phyloP scores from a whole-genome alignment of 805 yeast species.

The Candida cerambycidarum region DNA sequence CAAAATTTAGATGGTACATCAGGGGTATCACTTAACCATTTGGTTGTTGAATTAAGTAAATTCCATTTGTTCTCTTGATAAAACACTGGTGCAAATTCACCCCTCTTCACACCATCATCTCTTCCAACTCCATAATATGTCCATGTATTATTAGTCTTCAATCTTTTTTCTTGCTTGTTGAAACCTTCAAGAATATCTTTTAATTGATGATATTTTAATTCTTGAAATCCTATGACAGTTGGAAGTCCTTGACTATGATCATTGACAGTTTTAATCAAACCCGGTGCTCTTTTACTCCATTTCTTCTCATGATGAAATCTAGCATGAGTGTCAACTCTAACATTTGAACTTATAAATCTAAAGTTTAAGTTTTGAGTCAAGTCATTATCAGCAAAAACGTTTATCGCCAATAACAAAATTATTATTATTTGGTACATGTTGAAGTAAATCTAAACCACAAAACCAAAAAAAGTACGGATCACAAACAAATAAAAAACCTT shows the following conservation, averaged over 20 bases:
- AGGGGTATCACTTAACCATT: conserved; percentile 58
- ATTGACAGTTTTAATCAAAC: conserved; percentile 23
- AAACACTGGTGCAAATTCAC: conserved; percentile 53
- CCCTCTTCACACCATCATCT: conserved; percentile 48
- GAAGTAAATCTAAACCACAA: too few species aligned
- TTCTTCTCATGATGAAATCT: conserved; percentile 37
- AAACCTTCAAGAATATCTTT: conserved; percentile 35
- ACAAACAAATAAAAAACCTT: too few species aligned
- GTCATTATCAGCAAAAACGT: conserved; percentile 3
- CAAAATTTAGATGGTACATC: conserved; percentile 46
- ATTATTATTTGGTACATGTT: neutral
- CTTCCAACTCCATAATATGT: conserved; percentile 47
- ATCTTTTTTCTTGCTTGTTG: conserved; percentile 18
- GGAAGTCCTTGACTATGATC: conserved; percentile 14
- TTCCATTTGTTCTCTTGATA: conserved; percentile 39
- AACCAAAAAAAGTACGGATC: too few species aligned
- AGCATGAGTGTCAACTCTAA: conserved; percentile 37
- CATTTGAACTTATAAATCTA: conserved; percentile 38
- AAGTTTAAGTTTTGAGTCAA: conserved; percentile 10
- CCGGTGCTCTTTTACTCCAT: conserved; percentile 43
- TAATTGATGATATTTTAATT: conserved; percentile 44
- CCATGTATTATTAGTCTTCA: conserved; percentile 31
- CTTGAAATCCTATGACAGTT: conserved; percentile 42
- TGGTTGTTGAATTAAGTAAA: conserved; percentile 40
- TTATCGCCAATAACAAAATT: neutral